phyloP scores from a whole-genome alignment of 2,329 filamentous ascomycete species.

The Trichoderma arundinaceum region DNA sequence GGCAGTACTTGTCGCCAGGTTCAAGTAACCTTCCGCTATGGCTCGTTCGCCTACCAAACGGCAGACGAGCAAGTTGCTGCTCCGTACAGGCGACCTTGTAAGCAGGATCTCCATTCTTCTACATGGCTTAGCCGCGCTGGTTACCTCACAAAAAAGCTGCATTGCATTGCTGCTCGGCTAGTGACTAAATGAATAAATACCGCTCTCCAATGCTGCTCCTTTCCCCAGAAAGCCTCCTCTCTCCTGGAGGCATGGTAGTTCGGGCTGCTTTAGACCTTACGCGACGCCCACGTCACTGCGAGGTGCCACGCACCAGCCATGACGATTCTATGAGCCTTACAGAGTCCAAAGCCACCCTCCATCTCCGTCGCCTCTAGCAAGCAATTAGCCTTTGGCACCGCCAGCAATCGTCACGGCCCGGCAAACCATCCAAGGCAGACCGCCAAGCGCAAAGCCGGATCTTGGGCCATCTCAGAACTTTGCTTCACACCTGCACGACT shows the following conservation, averaged over 20 bases:
- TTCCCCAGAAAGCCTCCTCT: neutral
- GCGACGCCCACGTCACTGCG: slow-evolving; percentile 29
- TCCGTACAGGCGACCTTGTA: slow-evolving; percentile 22
- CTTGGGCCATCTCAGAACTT: slow-evolving; percentile 5
- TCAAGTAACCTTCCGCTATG: slow-evolving; percentile 2
- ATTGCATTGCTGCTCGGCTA: slow-evolving; percentile 8
- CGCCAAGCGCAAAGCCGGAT: neutral
- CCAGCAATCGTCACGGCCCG: slow-evolving; percentile 23
- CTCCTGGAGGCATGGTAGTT: slow-evolving; percentile 7
- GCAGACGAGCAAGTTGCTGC: neutral
- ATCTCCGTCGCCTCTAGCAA: slow-evolving; percentile 14
- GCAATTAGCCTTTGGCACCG: slow-evolving; percentile 13
- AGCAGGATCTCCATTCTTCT: neutral
- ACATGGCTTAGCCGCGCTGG: neutral
- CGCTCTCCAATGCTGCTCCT: neutral
- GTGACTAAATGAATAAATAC: slow-evolving; percentile 17
- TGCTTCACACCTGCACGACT: neutral
- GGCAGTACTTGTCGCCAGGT: slow-evolving; percentile 1
- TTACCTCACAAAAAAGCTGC: slow-evolving; percentile 17
- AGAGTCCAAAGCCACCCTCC: slow-evolving; percentile 24
- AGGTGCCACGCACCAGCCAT: slow-evolving; percentile 28
- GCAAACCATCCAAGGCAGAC: neutral
- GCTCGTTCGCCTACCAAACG: slow-evolving; percentile 5
- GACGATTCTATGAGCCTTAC: slow-evolving; percentile 29
- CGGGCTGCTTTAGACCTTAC: slow-evolving; percentile 22